Conservation (phyloP, 2,329 filamentous ascomycete genomes). For the Paecilomyces formosus region DNA sequence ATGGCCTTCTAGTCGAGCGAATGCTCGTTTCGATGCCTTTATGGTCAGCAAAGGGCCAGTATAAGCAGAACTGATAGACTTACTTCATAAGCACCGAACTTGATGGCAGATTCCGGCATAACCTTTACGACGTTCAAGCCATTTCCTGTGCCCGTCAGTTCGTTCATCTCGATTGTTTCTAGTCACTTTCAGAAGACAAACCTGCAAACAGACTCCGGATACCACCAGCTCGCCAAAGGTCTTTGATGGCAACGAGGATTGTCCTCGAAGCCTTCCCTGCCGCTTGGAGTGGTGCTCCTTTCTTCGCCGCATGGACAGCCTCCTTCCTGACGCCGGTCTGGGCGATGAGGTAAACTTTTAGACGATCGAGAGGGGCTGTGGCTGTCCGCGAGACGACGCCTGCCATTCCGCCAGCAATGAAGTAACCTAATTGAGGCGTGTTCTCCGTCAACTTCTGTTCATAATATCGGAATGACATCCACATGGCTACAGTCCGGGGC, state of each 20-base stretch:
- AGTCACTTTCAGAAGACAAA: conserved; percentile 38
- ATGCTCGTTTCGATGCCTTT: conserved; percentile 73
- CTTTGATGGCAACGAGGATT: conserved; percentile 63
- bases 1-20: conserved; percentile 83
- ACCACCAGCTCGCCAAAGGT: conserved; percentile 79
- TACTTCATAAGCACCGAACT: conserved; percentile 92
- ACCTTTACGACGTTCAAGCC: conserved; percentile 95
- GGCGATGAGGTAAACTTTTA: conserved; percentile 96
- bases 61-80: conserved; percentile 9
- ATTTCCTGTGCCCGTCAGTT: conserved; percentile 57
- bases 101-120: conserved; percentile 97
- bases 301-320: conserved; percentile 59
- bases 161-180: not conserved
- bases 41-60: conserved; percentile 9
- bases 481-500: conserved; percentile 35
- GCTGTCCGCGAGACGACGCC: conserved; percentile 92
- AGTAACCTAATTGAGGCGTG: conserved; percentile 68
- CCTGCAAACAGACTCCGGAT: conserved; percentile 87
- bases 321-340: conserved; percentile 61
- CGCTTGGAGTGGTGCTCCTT: conserved; percentile 59
- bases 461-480: conserved; percentile 37
- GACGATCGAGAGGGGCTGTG: conserved; percentile 89
- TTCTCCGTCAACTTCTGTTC: conserved; percentile 40
- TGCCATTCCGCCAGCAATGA: conserved; percentile 87
- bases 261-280: conserved; percentile 61